Percentiles rank a stretch among this genome's conserved stretches.
These are phyloP conservation scores for Salix brachista DNA, from an alignment of 345 rosid genomes.

Conservation along the genomic window DNA sequence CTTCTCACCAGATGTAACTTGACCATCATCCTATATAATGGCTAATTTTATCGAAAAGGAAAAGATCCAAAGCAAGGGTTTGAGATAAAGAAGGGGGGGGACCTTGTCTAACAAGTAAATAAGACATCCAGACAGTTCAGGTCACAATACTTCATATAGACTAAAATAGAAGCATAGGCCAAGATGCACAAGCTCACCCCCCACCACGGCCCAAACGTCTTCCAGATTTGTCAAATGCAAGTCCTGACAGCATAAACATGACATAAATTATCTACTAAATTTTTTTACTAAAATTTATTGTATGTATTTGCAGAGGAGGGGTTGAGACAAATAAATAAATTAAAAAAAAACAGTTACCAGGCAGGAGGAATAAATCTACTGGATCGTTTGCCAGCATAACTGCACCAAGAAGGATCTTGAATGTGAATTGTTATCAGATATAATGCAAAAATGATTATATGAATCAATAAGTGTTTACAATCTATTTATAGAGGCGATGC, in stretches of 20 bases:
- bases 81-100: not conserved
- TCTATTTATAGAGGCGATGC: not conserved
- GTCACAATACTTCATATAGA: not conserved
- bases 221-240: conserved; percentile 87
- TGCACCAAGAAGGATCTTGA: conserved; percentile 32
- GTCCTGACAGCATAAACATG: conserved; percentile 46
- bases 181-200: conserved; percentile 46
- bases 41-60: no score
- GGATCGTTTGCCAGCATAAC: conserved; percentile 78
- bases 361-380: conserved; percentile 75
- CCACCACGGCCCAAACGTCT: conserved; percentile 98
- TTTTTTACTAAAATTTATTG: not conserved
- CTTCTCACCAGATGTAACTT: no score
- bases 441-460: not conserved
- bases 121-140: not conserved
- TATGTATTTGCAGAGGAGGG: not conserved
- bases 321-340: not conserved
- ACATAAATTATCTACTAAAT: not conserved
- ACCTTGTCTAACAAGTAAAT: no score
- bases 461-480: not conserved
- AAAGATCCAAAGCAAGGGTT: not conserved
- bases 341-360: conserved; percentile 44
- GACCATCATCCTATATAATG: no score
- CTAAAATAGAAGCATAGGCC: not conserved
- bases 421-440: not conserved